phyloP scores from a whole-genome alignment of 2,329 filamentous ascomycete species.

The Colletotrichum somersetense region DNA sequence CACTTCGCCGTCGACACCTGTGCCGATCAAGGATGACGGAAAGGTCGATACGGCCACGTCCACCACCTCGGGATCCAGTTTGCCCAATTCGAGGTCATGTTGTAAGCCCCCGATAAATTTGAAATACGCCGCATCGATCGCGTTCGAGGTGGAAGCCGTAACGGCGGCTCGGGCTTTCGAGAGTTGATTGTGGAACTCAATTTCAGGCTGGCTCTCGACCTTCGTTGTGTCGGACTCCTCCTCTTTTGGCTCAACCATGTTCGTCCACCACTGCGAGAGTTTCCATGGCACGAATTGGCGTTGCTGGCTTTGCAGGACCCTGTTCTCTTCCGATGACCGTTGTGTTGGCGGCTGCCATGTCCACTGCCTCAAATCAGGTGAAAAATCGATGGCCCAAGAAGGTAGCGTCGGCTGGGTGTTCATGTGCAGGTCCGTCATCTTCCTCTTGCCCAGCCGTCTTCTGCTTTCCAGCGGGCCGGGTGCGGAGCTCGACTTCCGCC shows the following conservation, averaged over 20 bases:
- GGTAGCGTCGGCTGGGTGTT: slow-evolving; percentile 54
- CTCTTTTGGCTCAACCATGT: not conserved
- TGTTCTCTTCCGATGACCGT: slow-evolving; percentile 46
- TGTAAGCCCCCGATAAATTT: slow-evolving; percentile 27
- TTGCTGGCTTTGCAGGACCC: slow-evolving; percentile 32
- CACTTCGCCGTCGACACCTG: slow-evolving; percentile 2
- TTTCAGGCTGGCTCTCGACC: not conserved
- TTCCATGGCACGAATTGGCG: not conserved
- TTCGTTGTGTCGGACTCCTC: not conserved
- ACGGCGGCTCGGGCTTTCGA: slow-evolving; percentile 34
- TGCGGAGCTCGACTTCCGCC: slow-evolving; percentile 55
- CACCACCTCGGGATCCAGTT: slow-evolving; percentile 17
- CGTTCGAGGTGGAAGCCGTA: slow-evolving; percentile 16
- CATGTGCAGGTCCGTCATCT: slow-evolving; percentile 64
- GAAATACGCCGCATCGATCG: slow-evolving; percentile 17
- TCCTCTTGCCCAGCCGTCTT: slow-evolving; percentile 65
- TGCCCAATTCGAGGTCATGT: slow-evolving; percentile 33
- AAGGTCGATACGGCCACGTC: slow-evolving; percentile 31
- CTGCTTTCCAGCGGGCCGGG: slow-evolving; percentile 68
- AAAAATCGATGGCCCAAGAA: slow-evolving; percentile 61
- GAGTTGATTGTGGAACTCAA: slow-evolving; percentile 18
- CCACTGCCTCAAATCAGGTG: slow-evolving; percentile 61
- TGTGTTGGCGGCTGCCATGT: slow-evolving; percentile 64
- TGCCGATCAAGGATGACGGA: slow-evolving; percentile 22
- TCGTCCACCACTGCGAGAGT: not conserved